Conservation (phyloP, 176 grass and related monocot species). For the Oropetium thomaeum region DNA sequence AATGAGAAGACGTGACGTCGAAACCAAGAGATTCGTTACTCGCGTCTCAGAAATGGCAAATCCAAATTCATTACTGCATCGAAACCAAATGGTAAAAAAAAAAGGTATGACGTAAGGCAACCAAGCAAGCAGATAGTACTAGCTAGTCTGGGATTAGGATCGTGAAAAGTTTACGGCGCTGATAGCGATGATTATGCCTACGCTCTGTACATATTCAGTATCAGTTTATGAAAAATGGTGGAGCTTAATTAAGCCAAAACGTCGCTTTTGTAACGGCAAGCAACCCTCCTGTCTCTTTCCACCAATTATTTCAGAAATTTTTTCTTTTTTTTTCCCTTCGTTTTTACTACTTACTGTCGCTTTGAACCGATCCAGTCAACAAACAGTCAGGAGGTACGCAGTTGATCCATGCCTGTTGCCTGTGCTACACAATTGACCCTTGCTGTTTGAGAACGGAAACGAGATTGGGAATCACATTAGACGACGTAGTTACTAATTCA, state of each 20-base stretch:
- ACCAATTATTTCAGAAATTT: neutral
- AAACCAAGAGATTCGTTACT: too few relatives aligned
- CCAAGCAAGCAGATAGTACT: too few relatives aligned
- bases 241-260: too few relatives aligned
- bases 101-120: too few relatives aligned
- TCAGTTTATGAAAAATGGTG: neutral
- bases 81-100: too few relatives aligned
- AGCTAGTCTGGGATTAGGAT: too few relatives aligned
- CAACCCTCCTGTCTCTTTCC: neutral
- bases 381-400: neutral
- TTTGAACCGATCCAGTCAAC: neutral
- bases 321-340: neutral
- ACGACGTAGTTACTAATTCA: too few relatives aligned
- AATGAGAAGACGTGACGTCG: constrained; percentile 13
- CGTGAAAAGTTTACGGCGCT: neutral
- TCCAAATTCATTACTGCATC: too few relatives aligned
- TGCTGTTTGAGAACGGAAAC: neutral
- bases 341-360: neutral
- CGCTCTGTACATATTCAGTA: too few relatives aligned
- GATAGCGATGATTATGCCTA: neutral
- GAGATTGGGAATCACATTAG: too few relatives aligned
- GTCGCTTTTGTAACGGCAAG: neutral
- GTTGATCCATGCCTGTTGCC: neutral
- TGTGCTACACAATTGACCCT: neutral
- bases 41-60: too few relatives aligned